Evolutionary conservation across 192 early-diverging fungal genomes (phyloP), one percentile per base, ranked within the genome.

Genomic region (Phlyctochytrium planicorne): DNA sequence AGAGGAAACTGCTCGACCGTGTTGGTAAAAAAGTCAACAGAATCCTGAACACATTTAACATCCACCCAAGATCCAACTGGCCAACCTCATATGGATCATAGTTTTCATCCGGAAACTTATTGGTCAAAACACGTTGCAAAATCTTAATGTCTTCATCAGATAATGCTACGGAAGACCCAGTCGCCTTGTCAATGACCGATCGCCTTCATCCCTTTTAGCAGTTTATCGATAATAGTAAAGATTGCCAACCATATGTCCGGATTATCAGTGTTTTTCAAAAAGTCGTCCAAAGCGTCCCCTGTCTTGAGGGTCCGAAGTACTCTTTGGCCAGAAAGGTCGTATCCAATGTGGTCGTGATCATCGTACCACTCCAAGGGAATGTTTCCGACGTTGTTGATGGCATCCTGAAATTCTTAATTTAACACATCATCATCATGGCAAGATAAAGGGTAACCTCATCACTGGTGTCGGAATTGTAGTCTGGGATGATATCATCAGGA

Each of bases 341-440:
- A 99, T 36, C 97, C 97, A 63, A 98, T 96, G 72, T 99, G 97
- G 59, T 90, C 91, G 50, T 91, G 91, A 52, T 99, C 97, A 35
- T 92, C 90, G 72, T 99, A 99, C 96, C 96, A 98, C 77, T 96
- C 91, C 75, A 96, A 88, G 4, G 97, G 95, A 34, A 99, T 85
- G 63, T 97, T 94, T 60, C 97, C 97, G 59, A 97, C 88, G 0
- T 94, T 96, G 75, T 99, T 99, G 20, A 75, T 73, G 0, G 87
- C 82, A 83, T 92, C 78, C 67, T 79, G 10, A 47, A n/a, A n/a
- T n/a, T n/a, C n/a, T n/a, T n/a, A n/a, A n/a, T n/a, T n/a, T n/a
- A n/a, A n/a, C n/a, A n/a, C n/a, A n/a, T n/a, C n/a, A n/a, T n/a
- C n/a, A n/a, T n/a, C n/a, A n/a, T n/a, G n/a, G n/a, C n/a, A n/a